A percentile compares a stretch with the other conserved stretches of the same genome.
Conservation (phyloP, 2,329 filamentous ascomycete species). For the Berkeleyomyces basicola region DNA sequence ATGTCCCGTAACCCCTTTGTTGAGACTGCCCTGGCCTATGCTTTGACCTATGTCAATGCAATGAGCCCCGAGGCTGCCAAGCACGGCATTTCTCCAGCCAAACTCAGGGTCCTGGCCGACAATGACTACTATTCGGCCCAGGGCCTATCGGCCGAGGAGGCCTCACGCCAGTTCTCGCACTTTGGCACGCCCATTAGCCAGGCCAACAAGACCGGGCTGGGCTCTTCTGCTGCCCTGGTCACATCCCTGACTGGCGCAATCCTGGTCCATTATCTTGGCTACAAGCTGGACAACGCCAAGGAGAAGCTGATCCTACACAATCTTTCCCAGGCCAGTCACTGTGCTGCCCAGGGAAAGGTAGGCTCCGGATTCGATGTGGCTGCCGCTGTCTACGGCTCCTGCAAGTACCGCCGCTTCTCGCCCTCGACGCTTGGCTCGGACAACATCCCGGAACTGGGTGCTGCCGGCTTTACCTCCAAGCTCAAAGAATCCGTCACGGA, state of each 20-base stretch:
- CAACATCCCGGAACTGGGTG: constrained; percentile 47
- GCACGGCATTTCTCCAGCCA: constrained; percentile 46
- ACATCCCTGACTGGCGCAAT: constrained; percentile 69
- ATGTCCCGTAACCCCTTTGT: constrained; percentile 59
- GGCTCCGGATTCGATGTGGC: constrained; percentile 94
- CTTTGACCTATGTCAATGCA: constrained; percentile 58
- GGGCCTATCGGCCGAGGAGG: constrained; percentile 17
- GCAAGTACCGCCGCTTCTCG: constrained; percentile 82
- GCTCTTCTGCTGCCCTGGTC: constrained; percentile 85
- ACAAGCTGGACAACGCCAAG: not conserved
- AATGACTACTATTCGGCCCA: constrained; percentile 84
- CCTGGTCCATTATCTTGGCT: constrained; percentile 56
- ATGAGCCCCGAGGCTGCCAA: constrained; percentile 20
- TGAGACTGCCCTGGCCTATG: constrained; percentile 78
- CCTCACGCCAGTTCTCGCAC: constrained; percentile 46
- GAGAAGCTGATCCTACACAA: constrained; percentile 57
- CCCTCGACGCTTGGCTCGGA: constrained; percentile 46
- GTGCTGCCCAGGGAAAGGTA: constrained; percentile 90
- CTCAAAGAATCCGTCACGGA: constrained; percentile 45
- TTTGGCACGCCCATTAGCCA: constrained; percentile 60
- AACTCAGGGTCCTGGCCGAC: constrained; percentile 79
- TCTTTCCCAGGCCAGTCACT: constrained; percentile 83
- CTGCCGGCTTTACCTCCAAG: constrained; percentile 46
- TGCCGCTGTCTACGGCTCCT: constrained; percentile 80
- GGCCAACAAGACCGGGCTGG: constrained; percentile 90